Conservation (phyloP, 1,139 yeast genomes). For the Candida frijolesensis region DNA sequence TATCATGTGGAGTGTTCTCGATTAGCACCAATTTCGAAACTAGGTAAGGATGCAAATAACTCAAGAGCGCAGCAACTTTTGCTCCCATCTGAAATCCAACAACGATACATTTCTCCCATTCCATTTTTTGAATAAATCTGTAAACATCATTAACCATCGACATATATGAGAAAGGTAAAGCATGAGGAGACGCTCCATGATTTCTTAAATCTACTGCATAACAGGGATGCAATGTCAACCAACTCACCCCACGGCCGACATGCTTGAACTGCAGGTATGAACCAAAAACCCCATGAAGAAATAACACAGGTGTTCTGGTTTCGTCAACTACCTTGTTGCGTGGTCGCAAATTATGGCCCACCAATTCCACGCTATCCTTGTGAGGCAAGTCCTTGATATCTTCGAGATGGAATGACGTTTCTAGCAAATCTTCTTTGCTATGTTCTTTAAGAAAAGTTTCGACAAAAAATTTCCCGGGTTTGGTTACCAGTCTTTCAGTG, state of each 20-base stretch:
- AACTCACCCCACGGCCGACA: conserved; percentile 38
- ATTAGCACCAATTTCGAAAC: conserved; percentile 44
- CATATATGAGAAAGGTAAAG: conserved; percentile 44
- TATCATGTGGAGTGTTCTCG: conserved; percentile 48
- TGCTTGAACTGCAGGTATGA: conserved; percentile 41
- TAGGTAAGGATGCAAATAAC: conserved; percentile 39
- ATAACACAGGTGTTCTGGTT: conserved; percentile 33
- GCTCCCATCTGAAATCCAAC: conserved; percentile 61
- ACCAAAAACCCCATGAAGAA: conserved; percentile 55
- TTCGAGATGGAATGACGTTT: conserved; percentile 9
- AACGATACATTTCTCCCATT: conserved; percentile 30
- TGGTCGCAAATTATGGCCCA: conserved; percentile 11
- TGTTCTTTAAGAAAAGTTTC: too few species aligned
- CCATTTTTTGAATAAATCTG: conserved; percentile 25
- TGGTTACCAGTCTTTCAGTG: too few species aligned
- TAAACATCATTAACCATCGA: conserved; percentile 48
- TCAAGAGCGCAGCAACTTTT: conserved; percentile 50
- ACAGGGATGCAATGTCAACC: conserved; percentile 31
- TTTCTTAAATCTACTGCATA: conserved; percentile 53
- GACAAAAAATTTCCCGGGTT: too few species aligned
- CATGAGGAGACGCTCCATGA: conserved; percentile 52
- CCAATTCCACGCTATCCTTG: conserved; percentile 12
- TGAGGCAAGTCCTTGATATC: conserved; percentile 15
- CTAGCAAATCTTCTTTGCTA: too few species aligned
- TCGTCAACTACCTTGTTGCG: conserved; percentile 4